These are phyloP conservation scores for Cutaneotrichosporon cavernicola DNA, from an alignment of 1,284 basidiomycete genomes.

Conservation along the genomic window DNA sequence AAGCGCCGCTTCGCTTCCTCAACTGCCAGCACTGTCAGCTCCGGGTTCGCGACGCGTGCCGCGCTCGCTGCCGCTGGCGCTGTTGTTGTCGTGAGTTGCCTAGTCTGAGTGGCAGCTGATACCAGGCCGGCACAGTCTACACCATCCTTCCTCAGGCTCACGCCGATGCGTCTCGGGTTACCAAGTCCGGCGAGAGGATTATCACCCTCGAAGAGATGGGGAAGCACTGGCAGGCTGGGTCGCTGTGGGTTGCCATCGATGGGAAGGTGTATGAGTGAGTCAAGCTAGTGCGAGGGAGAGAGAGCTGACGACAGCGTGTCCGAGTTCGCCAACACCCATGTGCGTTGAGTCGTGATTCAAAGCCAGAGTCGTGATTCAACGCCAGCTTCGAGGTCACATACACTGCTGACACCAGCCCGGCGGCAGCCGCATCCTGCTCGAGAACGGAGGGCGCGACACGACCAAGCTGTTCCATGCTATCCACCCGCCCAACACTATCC, in stretches of 20 bases:
- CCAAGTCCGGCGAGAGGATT: neutral
- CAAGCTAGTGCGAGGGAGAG: neutral
- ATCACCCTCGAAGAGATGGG: constrained; percentile 29
- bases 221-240: constrained; percentile 29
- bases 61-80: constrained; percentile 2
- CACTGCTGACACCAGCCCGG: constrained; percentile 31
- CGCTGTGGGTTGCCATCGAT: constrained; percentile 42
- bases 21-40: neutral
- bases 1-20: constrained; percentile 4
- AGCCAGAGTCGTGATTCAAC: neutral
- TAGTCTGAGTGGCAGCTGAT: neutral
- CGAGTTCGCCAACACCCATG: constrained; percentile 31
- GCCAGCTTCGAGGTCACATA: neutral
- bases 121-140: constrained; percentile 9
- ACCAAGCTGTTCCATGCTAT: constrained; percentile 31
- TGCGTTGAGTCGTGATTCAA: constrained; percentile 11
- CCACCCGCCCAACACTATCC: constrained; percentile 32
- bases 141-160: constrained; percentile 2
- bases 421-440: constrained; percentile 36
- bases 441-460: constrained; percentile 40
- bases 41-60: neutral
- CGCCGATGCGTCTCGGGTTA: constrained; percentile 2
- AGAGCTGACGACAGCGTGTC: constrained; percentile 31
- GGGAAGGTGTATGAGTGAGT: constrained; percentile 43
- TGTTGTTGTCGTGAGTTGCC: neutral